Evolutionary conservation across 2,329 filamentous ascomycete species (phyloP).

Genomic region (Arthroderma sp.): DNA sequence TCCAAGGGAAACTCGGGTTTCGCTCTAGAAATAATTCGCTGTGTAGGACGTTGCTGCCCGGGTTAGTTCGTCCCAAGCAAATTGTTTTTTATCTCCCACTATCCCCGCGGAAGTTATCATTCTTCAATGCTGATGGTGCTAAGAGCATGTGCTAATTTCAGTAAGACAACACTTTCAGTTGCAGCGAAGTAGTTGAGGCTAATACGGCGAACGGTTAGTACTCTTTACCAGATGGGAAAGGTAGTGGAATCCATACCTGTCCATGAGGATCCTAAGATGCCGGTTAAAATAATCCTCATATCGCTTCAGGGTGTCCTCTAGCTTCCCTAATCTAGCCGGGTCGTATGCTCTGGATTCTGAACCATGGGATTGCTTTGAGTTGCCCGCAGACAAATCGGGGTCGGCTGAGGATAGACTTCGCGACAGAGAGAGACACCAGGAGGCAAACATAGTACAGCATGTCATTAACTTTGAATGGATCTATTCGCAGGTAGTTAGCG

Average conservation of each 20-base stretch:
- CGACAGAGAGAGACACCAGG: constrained; percentile 66
- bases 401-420: constrained; percentile 75
- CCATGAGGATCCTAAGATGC: constrained; percentile 84
- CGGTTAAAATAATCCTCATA: constrained; percentile 89
- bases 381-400: constrained; percentile 48
- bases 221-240: constrained; percentile 1
- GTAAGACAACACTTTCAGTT: constrained; percentile 86
- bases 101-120: constrained; percentile 12
- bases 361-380: constrained; percentile 12
- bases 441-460: constrained; percentile 86
- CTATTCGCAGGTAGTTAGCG: constrained; percentile 34
- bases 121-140: constrained; percentile 31
- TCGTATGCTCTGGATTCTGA: constrained; percentile 35
- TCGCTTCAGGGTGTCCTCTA: constrained; percentile 76
- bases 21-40: too few relatives aligned
- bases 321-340: constrained; percentile 52
- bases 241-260: constrained; percentile 40
- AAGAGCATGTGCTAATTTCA: constrained; percentile 50
- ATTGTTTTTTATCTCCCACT: neutral
- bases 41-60: too few relatives aligned
- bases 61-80: neutral
- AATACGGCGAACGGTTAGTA: constrained; percentile 5
- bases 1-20: too few relatives aligned
- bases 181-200: constrained; percentile 86
- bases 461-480: constrained; percentile 96